Evolutionary conservation across 495 filamentous ascomycete species (phyloP), one percentile per base, ranked within the genome.

Genomic region (Neurospora terricola): DNA sequence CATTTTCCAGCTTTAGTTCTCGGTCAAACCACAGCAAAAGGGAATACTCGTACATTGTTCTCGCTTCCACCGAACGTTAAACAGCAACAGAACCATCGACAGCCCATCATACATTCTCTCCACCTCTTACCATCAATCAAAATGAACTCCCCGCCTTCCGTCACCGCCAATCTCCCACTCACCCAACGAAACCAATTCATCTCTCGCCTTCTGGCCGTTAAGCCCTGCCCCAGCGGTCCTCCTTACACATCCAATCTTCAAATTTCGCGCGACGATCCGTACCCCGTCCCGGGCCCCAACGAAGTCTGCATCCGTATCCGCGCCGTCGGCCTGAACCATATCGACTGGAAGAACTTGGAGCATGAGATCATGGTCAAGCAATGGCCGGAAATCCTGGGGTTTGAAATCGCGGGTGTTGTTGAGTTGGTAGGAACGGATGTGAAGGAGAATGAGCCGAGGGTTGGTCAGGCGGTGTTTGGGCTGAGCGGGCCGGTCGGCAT

Each of bases 391-490:
- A 77, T 84, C 10, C 76, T 84, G 9, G 83, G 83, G 14, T 77
- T 82, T 23, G 83, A 85, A 27, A 79, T 78, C 0, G 79, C 83
- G 9, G 83, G 83, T 8, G 71, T 82, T 4, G 71, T 85, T 38
- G 83, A 85, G 43, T 72, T 74, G 16, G 77, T 82, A 48, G 78
- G 78, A 21, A 71, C 74, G 12, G 73, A 76, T 5, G 81, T 83
- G 21, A 77, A 75, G 18, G 62, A 54, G 27, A 77, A 74, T 12
- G 68, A 62, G 10, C 75, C 82, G 48, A 77, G 80, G 70, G 38
- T 76, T 39, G 84, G 84, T 23, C 84, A 86, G 38, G 79, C 81
- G 68, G 84, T 86, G 36, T 69, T 83, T 21, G 79, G 76, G 12
- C 59, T 77, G 4, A 70, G 70, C 30, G 77, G 71, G 2, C 70